Evolutionary conservation across 768 basidiomycete species (phyloP), one percentile per base, ranked within the genome.

Genomic region (Lyophyllum atratum): DNA sequence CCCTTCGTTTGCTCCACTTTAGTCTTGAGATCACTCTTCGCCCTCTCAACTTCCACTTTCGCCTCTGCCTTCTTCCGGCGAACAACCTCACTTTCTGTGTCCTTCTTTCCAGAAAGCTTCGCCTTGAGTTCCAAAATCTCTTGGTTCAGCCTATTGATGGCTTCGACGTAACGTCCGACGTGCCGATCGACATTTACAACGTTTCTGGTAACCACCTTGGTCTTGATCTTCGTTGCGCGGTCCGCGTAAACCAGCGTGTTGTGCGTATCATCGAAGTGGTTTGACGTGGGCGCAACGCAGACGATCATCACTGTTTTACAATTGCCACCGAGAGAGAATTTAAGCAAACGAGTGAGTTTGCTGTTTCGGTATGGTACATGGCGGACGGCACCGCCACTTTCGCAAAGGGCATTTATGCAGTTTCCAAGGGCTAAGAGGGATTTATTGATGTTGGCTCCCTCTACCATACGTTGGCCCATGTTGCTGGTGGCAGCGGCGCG

Each of bases 231-330:
- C 57, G 97, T 97, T 25, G 97, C 96, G 45, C 95, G 90, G 65
- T 99, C 95, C 22, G 97, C 97, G 72, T 98, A 99, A 59, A 97
- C 79, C 47, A 99, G 87, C 2, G 97, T 98, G 70, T 99, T 99
- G 70, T 97, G 94, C 29, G 97, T 98, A 70, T 99, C 97, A 68
- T 98, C 97, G 70, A 98, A 97, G 74, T 99, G 95, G 34, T 84
- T 84, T 34, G 94, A 95, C 4, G 95, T 94, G 1, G 97, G 97
- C 0, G 95, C 95, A 46, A 99, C 80, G 70, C 97, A 98, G 59
- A 98, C 96, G 61, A 98, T 93, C 97, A 98, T 99, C 68, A 97
- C 95, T 1, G 97, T 99, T 75, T 96, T 93, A 83, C 97, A 99
- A 72, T 98, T 98, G 6, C 97, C 97, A 1, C 96, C 96, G 47